These are phyloP conservation scores for Conoideocrella luteorostrata DNA, from an alignment of 2,329 filamentous ascomycete genomes.

Conservation along the genomic window DNA sequence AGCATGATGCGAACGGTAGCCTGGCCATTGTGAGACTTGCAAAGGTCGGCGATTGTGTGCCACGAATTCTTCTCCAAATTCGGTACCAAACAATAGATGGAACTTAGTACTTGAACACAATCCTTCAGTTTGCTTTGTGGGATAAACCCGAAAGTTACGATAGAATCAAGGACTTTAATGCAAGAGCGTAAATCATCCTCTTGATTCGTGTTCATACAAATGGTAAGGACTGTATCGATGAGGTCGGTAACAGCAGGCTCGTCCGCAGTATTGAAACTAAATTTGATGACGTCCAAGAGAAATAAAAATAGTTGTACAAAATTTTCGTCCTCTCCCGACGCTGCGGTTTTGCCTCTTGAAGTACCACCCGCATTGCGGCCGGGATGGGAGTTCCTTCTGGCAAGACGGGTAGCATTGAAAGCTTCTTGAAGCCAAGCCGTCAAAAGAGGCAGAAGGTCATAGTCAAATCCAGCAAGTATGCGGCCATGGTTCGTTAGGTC, in stretches of 20 bases:
- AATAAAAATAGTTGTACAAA: constrained; percentile 59
- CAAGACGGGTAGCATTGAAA: constrained; percentile 46
- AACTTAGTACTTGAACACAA: constrained; percentile 65
- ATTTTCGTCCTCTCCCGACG: constrained; percentile 51
- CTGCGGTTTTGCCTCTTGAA: constrained; percentile 29
- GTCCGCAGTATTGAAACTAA: constrained; percentile 63
- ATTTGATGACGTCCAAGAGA: constrained; percentile 64
- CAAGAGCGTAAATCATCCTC: constrained; percentile 60
- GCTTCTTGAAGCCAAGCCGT: constrained; percentile 52
- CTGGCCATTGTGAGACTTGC: constrained; percentile 67
- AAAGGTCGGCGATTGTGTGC: constrained; percentile 64
- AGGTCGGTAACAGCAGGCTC: constrained; percentile 55
- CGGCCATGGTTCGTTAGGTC: constrained; percentile 57
- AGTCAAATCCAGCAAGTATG: constrained; percentile 59
- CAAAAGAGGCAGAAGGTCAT: constrained; percentile 57
- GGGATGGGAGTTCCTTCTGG: constrained; percentile 39
- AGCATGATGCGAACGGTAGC: constrained; percentile 60
- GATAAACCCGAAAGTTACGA: constrained; percentile 67
- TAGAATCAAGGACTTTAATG: constrained; percentile 61
- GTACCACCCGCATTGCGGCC: constrained; percentile 29
- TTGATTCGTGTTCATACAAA: constrained; percentile 61
- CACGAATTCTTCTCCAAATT: constrained; percentile 58
- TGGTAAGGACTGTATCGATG: constrained; percentile 55
- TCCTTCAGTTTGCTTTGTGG: constrained; percentile 55
- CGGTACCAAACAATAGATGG: constrained; percentile 61